Conservation (phyloP, 2,329 filamentous ascomycete genomes). For the Ophidiomyces ophidiicola region DNA sequence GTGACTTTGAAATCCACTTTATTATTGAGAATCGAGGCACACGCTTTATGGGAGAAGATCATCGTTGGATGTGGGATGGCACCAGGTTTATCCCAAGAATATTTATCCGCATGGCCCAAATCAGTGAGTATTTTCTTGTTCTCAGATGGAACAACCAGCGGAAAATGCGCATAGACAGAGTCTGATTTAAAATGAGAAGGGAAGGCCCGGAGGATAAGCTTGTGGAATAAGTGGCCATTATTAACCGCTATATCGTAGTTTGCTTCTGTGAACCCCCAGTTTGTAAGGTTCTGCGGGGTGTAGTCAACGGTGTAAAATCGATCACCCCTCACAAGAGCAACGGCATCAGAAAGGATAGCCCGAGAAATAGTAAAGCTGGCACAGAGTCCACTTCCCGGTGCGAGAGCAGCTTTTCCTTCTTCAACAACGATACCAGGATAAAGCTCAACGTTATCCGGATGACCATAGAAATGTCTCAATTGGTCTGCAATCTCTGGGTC, state of each 20-base stretch:
- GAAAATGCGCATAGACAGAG: constrained; percentile 21
- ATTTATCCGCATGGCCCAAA: constrained; percentile 15
- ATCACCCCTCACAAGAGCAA: constrained; percentile 33
- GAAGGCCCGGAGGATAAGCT: constrained; percentile 21
- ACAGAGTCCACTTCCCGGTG: constrained; percentile 28
- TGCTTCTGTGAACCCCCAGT: constrained; percentile 31
- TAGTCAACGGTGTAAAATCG: constrained; percentile 29
- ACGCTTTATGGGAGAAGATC: constrained; percentile 15
- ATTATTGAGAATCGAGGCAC: constrained; percentile 17
- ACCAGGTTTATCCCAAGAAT: constrained; percentile 17
- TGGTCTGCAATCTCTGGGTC: constrained; percentile 44
- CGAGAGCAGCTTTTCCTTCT: constrained; percentile 26
- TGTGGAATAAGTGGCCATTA: constrained; percentile 22
- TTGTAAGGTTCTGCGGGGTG: constrained; percentile 25
- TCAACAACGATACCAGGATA: constrained; percentile 53
- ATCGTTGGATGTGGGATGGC: constrained; percentile 11
- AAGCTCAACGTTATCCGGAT: constrained; percentile 55
- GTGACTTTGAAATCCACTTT: constrained; percentile 19
- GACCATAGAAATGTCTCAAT: constrained; percentile 49
- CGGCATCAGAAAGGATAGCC: constrained; percentile 34
- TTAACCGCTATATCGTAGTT: constrained; percentile 21
- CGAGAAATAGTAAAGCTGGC: constrained; percentile 30
- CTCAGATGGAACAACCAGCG: constrained; percentile 19
- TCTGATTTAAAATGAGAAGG: constrained; percentile 21
- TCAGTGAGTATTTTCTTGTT: constrained; percentile 20